Conservation (phyloP, 1,284 basidiomycete genomes). For the Pholiota adiposa region DNA sequence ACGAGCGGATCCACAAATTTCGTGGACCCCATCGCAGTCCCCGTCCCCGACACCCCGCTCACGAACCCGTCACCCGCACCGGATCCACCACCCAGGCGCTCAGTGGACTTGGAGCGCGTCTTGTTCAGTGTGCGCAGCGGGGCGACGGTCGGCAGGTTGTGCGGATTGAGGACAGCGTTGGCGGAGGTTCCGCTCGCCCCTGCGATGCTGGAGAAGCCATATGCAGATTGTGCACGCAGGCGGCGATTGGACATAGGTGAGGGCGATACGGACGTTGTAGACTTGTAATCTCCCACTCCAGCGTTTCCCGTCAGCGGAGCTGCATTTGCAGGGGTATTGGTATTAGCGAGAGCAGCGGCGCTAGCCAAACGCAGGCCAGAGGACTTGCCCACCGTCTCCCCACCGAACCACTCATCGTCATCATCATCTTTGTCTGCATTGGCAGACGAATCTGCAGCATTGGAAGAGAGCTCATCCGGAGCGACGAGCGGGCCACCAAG, state of each 20-base stretch:
- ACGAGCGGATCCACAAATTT: conserved; percentile 78
- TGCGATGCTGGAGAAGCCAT: conserved; percentile 43
- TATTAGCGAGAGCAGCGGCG: background rate
- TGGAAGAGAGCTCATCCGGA: conserved; percentile 36
- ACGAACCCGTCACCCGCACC: conserved; percentile 32
- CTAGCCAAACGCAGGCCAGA: conserved; percentile 38
- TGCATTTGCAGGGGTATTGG: background rate
- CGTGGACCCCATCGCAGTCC: conserved; percentile 23
- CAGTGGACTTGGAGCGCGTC: conserved; percentile 58
- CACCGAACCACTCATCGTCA: conserved; percentile 37
- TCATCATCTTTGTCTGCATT: background rate
- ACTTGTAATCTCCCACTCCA: conserved; percentile 29
- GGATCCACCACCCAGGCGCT: conserved; percentile 36
- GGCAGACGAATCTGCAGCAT: conserved; percentile 41
- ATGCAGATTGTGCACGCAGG: conserved; percentile 56
- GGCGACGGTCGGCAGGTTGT: conserved; percentile 29
- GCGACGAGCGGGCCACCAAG: conserved; percentile 69
- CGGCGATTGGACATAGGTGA: conserved; percentile 38
- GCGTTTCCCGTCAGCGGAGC: conserved; percentile 8
- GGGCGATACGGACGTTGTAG: conserved; percentile 18
- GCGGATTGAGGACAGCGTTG: conserved; percentile 7
- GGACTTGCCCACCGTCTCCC: conserved; percentile 67
- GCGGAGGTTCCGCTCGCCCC: conserved; percentile 20
- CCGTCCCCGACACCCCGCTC: conserved; percentile 13
- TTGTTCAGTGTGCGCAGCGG: conserved; percentile 45